A percentile compares a stretch with the other conserved stretches of the same genome.
phyloP scores from a whole-genome alignment of 2,329 filamentous ascomycete species.

The Pyricularia grisea region DNA sequence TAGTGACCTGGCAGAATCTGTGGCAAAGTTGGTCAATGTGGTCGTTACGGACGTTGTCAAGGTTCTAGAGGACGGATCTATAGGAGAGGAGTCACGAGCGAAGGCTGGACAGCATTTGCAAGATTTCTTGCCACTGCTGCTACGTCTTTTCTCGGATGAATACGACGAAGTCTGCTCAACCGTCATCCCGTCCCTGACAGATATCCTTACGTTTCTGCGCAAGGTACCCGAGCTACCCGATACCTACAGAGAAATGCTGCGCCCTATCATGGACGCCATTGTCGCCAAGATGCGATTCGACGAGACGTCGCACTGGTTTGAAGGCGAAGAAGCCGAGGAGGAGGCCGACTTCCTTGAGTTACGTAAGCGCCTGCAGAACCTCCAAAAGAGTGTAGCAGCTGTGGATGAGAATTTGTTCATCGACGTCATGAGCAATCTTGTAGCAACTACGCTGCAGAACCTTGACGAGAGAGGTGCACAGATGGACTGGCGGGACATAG shows the following conservation, averaged over 20 bases:
- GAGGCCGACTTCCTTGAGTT: constrained; percentile 97
- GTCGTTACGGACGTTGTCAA: constrained; percentile 80
- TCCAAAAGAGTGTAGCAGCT: constrained; percentile 87
- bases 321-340: constrained; percentile 89
- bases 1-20: constrained; percentile 87
- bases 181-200: constrained; percentile 86
- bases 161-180: constrained; percentile 97
- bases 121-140: constrained; percentile 73
- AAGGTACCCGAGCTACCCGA: constrained; percentile 66
- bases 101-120: constrained; percentile 76
- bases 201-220: constrained; percentile 82
- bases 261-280: constrained; percentile 83
- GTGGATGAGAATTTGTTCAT: constrained; percentile 86
- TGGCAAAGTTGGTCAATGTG: constrained; percentile 92
- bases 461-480: constrained; percentile 63
- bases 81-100: constrained; percentile 53
- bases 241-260: constrained; percentile 73
- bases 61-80: constrained; percentile 61
- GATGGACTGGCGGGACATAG: constrained; percentile 90
- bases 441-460: constrained; percentile 79
- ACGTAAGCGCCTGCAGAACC: constrained; percentile 75
- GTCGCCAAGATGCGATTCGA: constrained; percentile 97
- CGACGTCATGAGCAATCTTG: constrained; percentile 75
- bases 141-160: constrained; percentile 95
- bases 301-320: constrained; percentile 86